Percentiles rank a stretch among this genome's conserved stretches.
These are phyloP conservation scores for Pichia sp. DNA, from an alignment of 1,139 yeast species.

Conservation along the genomic window DNA sequence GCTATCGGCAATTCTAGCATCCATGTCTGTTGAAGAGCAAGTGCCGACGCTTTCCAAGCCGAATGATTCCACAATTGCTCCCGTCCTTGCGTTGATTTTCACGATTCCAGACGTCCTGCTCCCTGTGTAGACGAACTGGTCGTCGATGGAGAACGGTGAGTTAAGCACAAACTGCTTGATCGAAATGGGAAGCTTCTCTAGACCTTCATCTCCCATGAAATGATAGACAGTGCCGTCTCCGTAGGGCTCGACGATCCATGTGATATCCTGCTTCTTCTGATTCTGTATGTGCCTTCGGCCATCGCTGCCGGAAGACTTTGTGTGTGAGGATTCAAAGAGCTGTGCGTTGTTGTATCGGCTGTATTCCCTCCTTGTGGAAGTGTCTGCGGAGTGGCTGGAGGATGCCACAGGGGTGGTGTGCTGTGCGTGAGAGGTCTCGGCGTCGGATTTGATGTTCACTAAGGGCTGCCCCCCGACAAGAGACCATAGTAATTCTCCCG, in stretches of 20 bases:
- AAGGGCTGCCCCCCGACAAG: conserved; percentile 52
- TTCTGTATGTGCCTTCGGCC: background rate
- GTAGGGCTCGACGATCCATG: conserved; percentile 89
- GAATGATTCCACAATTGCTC: conserved; percentile 68
- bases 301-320: conserved; percentile 6
- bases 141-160: conserved; percentile 82
- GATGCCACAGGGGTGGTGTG: conserved; percentile 22
- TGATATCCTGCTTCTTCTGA: conserved; percentile 26
- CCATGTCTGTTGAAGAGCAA: conserved; percentile 4
- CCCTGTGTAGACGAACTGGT: conserved; percentile 89
- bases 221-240: conserved; percentile 84
- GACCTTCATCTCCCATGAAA: conserved; percentile 73
- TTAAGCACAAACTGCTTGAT: conserved; percentile 74
- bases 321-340: background rate
- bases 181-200: conserved; percentile 77
- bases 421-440: background rate
- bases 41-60: conserved; percentile 39
- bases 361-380: background rate
- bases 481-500: conserved; percentile 80
- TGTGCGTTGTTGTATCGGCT: background rate
- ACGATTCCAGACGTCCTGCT: conserved; percentile 71
- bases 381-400: background rate
- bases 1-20: background rate
- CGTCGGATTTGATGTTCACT: conserved; percentile 32
- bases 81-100: conserved; percentile 70